Evolutionary conservation across 768 basidiomycete genomes (phyloP), one percentile per base, ranked within the genome.

Genomic region (Suillus ampliporus): DNA sequence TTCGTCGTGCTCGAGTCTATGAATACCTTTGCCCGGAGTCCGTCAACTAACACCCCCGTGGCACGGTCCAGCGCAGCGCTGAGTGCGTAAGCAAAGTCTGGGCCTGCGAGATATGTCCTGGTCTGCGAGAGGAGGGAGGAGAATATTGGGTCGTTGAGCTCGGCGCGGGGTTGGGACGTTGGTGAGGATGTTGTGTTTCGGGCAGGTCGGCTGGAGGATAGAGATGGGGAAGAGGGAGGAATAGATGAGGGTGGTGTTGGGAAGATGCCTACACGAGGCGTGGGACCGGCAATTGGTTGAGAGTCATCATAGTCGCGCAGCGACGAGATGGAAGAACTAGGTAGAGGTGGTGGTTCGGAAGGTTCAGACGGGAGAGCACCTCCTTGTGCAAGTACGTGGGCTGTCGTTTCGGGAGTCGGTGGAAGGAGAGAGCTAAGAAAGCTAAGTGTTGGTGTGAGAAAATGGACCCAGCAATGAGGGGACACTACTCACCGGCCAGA

Each of bases 361-460:
- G 61, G 35, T n/a, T n/a, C n/a, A n/a, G 14, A 60, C 54, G 61
- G 47, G 57, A 66, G 60, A 23, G 73, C 73, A 52, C 90, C 91
- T 46, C 90, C 89, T 75, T 88, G 87, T 1, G 83, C 79, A 23
- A 92, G 81, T 28, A 90, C 85, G 70, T 90, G 86, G 52, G 89
- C 84, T 13, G 89, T 85, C 7, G 84, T 88, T 71, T 89, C 87
- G 10, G 85, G 81, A 0, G 91, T 93, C 41, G 89, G 85, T 3
- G 93, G 92, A 11, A 94, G 83, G 8, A 95, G 83, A 0, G 89
- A 86, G 1, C 90, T 85, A 19, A 89, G 72, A 72, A 95, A 94
- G 34, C 73, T 74, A n/a, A 17, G 50, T 9, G 47, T 40, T 11
- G 1, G 23, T 26, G 23, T 40, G 38, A 40, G 54, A 13, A 11